phyloP scores from a whole-genome alignment of 495 filamentous ascomycete species.

The Trichoderma orchidacearum region DNA sequence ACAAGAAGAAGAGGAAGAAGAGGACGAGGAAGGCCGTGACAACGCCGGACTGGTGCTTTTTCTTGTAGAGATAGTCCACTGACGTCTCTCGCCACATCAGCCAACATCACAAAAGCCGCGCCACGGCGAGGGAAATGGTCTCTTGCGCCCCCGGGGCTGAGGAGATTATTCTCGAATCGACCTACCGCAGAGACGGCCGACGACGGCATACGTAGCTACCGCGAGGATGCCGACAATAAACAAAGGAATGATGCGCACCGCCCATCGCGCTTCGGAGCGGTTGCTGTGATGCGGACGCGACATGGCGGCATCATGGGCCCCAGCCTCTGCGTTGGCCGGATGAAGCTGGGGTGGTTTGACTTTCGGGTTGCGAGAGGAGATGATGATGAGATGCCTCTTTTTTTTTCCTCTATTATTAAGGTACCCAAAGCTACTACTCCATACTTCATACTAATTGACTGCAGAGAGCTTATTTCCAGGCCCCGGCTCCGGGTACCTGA shows the following conservation, averaged over 20 bases:
- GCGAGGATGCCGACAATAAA: constrained; percentile 22
- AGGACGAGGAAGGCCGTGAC: constrained; percentile 56
- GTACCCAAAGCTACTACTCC: too few relatives aligned
- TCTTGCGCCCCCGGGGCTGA: background rate
- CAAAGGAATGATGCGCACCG: constrained; percentile 25
- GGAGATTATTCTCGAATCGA: background rate
- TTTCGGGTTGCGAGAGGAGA: background rate
- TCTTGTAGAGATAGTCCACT: constrained; percentile 54
- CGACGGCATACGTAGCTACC: constrained; percentile 26
- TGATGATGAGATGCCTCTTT: too few relatives aligned
- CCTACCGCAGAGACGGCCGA: constrained; percentile 28
- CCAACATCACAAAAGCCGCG: background rate
- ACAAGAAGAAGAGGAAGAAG: constrained; percentile 55
- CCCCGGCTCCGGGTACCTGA: too few relatives aligned
- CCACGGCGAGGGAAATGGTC: background rate
- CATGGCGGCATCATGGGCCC: background rate
- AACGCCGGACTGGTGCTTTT: constrained; percentile 32
- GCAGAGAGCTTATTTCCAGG: too few relatives aligned
- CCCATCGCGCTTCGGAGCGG: constrained; percentile 29
- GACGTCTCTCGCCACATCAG: background rate
- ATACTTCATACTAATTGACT: too few relatives aligned
- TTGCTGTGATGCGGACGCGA: constrained; percentile 15
- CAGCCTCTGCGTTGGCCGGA: background rate
- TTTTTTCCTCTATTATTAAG: too few relatives aligned
- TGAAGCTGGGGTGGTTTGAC: background rate